Conservation (phyloP, 2,329 filamentous ascomycete species). For the Fusarium hostae region DNA sequence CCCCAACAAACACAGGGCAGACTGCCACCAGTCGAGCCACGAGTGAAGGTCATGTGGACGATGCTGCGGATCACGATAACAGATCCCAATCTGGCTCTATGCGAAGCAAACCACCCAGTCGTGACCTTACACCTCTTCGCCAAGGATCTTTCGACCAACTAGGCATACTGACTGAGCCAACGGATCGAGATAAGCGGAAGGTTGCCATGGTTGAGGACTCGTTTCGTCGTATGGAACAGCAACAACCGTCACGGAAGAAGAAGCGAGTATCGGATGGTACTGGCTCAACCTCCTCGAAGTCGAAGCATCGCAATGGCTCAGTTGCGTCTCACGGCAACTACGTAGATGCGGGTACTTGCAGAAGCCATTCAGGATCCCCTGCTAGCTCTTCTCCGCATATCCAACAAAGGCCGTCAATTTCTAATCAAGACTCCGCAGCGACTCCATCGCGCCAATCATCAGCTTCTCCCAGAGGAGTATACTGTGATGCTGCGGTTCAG, state of each 20-base stretch:
- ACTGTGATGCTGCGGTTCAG: conserved; percentile 64
- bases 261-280: conserved; percentile 69
- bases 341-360: conserved; percentile 63
- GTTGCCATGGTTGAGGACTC: conserved; percentile 73
- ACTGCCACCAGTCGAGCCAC: conserved; percentile 71
- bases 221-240: conserved; percentile 71
- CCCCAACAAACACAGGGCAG: conserved; percentile 71
- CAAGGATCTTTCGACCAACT: conserved; percentile 70
- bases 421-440: conserved; percentile 45
- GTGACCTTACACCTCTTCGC: conserved; percentile 71
- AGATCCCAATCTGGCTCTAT: conserved; percentile 59
- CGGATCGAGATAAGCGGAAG: conserved; percentile 74
- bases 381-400: conserved; percentile 55
- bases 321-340: conserved; percentile 55
- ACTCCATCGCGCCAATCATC: conserved; percentile 54
- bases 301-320: conserved; percentile 54
- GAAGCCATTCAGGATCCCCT: conserved; percentile 66
- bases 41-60: conserved; percentile 70
- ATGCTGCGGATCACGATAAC: conserved; percentile 63
- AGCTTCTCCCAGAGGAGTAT: conserved; percentile 53
- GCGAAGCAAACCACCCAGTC: conserved; percentile 73
- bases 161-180: conserved; percentile 71
- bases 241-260: conserved; percentile 68
- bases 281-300: conserved; percentile 50
- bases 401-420: conserved; percentile 42